Evolutionary conservation across 208 protist genomes (phyloP).

Genomic region (Acanthamoeba rhysodes): DNA sequence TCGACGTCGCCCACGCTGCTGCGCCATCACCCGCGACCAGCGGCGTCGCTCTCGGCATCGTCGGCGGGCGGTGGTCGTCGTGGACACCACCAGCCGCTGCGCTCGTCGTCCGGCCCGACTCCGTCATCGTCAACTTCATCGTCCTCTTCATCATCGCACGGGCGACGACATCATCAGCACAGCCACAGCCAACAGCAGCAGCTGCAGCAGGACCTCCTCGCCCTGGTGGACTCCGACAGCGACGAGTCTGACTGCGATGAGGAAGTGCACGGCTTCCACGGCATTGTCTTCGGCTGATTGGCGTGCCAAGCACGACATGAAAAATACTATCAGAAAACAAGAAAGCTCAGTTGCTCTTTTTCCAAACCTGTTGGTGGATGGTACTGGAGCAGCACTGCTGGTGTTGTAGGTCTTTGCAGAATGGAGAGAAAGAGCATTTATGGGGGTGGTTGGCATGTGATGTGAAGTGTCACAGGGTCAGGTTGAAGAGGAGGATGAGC

Average conservation of each 20-base stretch:
- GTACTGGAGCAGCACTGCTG: too few relatives aligned
- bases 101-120: background rate
- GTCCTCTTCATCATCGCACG: background rate
- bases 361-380: too few relatives aligned
- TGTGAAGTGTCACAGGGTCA: too few relatives aligned
- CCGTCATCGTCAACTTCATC: background rate
- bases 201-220: background rate
- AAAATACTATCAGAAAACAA: too few relatives aligned
- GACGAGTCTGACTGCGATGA: slow-evolving; percentile 35
- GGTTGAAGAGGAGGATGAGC: too few relatives aligned
- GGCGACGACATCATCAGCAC: background rate
- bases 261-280: slow-evolving; percentile 38
- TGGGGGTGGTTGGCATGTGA: too few relatives aligned
- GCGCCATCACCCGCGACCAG: background rate
- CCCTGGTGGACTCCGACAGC: slow-evolving; percentile 15
- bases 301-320: too few relatives aligned
- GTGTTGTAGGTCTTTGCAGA: too few relatives aligned
- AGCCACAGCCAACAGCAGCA: background rate
- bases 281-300: slow-evolving; percentile 28
- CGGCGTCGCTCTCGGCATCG: background rate
- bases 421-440: too few relatives aligned
- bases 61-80: background rate
- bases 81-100: background rate
- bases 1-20: background rate
- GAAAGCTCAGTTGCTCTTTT: too few relatives aligned